phyloP scores from a whole-genome alignment of 192 early-diverging fungal genomes.

The Lunasporangiospora selenospora region DNA sequence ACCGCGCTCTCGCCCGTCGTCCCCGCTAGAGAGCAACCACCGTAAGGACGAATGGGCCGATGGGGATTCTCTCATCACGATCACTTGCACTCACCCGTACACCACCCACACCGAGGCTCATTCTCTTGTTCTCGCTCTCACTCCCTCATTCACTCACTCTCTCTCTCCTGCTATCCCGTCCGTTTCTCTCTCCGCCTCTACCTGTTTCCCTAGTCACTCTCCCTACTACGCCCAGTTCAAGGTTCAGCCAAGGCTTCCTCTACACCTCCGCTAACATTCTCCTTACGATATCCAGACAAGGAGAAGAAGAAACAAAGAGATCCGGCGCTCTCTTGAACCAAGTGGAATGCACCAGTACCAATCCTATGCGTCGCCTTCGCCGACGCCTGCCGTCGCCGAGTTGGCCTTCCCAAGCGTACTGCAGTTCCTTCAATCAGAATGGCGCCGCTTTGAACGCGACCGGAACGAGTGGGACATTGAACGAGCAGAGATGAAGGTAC shows the following conservation, averaged over 20 bases:
- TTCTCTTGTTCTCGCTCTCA: neutral
- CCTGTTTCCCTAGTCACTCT: neutral
- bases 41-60: no score
- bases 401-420: conserved; percentile 78
- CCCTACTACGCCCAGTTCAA: neutral
- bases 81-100: neutral
- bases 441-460: conserved; percentile 83
- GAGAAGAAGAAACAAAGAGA: neutral
- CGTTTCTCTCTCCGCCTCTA: neutral
- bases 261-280: neutral
- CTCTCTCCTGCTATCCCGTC: neutral
- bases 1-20: no score
- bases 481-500: conserved; percentile 77
- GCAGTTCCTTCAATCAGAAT: conserved; percentile 84
- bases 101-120: neutral
- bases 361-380: conserved; percentile 20
- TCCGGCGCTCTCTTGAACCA: no score
- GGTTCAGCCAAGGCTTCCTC: neutral
- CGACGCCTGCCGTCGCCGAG: conserved; percentile 40
- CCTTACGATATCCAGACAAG: neutral
- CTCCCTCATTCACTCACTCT: conserved; percentile 5
- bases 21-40: no score
- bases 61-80: neutral
- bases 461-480: conserved; percentile 90
- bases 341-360: conserved; percentile 24